Evolutionary conservation across 1,284 basidiomycete species (phyloP).

Genomic region (Boletus subluridellus): DNA sequence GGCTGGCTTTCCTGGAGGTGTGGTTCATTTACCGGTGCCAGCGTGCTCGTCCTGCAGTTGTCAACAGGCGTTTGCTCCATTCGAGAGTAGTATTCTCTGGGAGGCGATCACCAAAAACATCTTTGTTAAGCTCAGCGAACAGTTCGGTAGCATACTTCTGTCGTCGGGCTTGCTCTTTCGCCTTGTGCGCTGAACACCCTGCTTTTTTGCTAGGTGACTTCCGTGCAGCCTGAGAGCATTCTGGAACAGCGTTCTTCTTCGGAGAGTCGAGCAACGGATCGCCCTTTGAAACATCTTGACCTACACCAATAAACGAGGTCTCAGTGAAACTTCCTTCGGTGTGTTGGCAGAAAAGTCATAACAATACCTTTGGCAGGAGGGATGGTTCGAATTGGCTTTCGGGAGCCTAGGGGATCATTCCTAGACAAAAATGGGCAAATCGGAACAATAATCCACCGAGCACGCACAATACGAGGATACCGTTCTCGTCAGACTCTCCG

Average conservation of each 20-base stretch:
- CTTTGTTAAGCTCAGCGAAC: constrained; percentile 76
- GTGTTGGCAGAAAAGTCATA: not conserved
- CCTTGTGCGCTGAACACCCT: constrained; percentile 36
- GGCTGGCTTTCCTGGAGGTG: not conserved
- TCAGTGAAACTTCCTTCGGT: not conserved
- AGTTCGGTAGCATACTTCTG: constrained; percentile 61
- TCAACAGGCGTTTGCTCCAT: constrained; percentile 71
- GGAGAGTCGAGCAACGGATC: constrained; percentile 10
- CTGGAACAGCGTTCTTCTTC: constrained; percentile 10
- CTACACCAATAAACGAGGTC: constrained; percentile 1
- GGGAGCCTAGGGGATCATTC: constrained; percentile 46
- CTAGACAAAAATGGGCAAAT: constrained; percentile 11
- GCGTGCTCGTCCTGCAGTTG: constrained; percentile 75
- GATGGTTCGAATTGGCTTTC: constrained; percentile 41
- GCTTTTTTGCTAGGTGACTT: constrained; percentile 32
- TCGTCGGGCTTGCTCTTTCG: constrained; percentile 45
- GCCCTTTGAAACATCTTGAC: not conserved
- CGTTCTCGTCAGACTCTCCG: constrained; percentile 39
- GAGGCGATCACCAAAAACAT: constrained; percentile 73
- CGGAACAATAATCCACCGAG: not conserved
- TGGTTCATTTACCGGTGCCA: constrained; percentile 52
- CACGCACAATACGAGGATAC: constrained; percentile 48
- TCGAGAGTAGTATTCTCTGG: constrained; percentile 59
- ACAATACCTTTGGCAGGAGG: constrained; percentile 14
- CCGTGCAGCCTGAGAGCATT: constrained; percentile 12